Evolutionary conservation across 2,329 filamentous ascomycete species (phyloP).

Genomic region (Nectriaceae sp.): DNA sequence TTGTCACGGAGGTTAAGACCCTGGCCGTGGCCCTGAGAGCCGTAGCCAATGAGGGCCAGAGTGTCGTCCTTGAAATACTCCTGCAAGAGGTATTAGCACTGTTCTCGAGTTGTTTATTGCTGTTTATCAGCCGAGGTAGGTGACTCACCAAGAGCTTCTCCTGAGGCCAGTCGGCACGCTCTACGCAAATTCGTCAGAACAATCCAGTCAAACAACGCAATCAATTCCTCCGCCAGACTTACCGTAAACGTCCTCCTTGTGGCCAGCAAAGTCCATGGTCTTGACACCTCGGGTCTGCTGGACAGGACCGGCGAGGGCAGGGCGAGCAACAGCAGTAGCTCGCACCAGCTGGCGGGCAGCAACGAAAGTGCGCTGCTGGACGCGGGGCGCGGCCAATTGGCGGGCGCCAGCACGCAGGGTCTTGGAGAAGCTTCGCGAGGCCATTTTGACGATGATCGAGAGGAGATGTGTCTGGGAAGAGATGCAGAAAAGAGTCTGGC

Average conservation of each 20-base stretch:
- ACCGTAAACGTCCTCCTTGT: constrained; percentile 95
- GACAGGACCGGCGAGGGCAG: constrained; percentile 48
- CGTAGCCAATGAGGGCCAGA: constrained; percentile 98
- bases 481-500: constrained; percentile 27
- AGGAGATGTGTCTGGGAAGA: constrained; percentile 28
- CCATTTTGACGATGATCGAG: constrained; percentile 60
- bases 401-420: constrained; percentile 64
- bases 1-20: constrained; percentile 99
- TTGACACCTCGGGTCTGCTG: constrained; percentile 86
- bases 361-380: constrained; percentile 64
- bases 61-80: constrained; percentile 99
- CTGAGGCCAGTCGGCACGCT: constrained; percentile 97
- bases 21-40: constrained; percentile 96
- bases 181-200: constrained; percentile 50
- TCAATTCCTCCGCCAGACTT: constrained; percentile 34
- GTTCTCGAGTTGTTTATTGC: background rate
- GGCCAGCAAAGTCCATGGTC: constrained; percentile 98
- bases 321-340: constrained; percentile 54
- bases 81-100: constrained; percentile 44
- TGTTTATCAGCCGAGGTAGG: constrained; percentile 1
- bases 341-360: constrained; percentile 59
- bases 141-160: constrained; percentile 92
- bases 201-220: constrained; percentile 3
- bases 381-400: constrained; percentile 62
- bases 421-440: constrained; percentile 73